Evolutionary conservation across 2,329 filamentous ascomycete species (phyloP).

Genomic region (Xylariales sp.): DNA sequence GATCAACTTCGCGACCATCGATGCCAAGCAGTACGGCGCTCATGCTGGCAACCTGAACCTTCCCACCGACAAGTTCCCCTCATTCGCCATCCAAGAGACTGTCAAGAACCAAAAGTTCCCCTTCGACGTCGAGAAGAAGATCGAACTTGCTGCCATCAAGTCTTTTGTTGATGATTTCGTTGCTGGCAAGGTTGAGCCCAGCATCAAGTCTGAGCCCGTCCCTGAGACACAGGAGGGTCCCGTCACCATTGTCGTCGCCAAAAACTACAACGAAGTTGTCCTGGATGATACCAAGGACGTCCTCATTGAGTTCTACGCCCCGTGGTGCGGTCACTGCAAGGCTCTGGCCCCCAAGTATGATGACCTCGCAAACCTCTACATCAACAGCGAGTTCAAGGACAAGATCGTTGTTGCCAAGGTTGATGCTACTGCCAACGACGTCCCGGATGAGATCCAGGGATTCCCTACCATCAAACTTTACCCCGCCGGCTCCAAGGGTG

Average conservation of each 20-base stretch:
- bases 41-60: constrained; percentile 97
- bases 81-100: constrained; percentile 95
- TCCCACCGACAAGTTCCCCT: constrained; percentile 88
- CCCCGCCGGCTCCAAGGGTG: constrained; percentile 82
- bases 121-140: constrained; percentile 76
- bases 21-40: constrained; percentile 88
- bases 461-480: constrained; percentile 99
- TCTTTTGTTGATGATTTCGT: constrained; percentile 83
- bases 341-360: constrained; percentile 95
- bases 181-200: constrained; percentile 84
- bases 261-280: constrained; percentile 89
- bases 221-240: constrained; percentile 89
- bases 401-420: constrained; percentile 95
- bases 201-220: constrained; percentile 97
- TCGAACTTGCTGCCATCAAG: constrained; percentile 66
- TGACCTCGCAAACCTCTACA: constrained; percentile 75
- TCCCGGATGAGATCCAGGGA: constrained; percentile 92
- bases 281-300: constrained; percentile 95
- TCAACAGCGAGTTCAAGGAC: constrained; percentile 72
- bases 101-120: constrained; percentile 97
- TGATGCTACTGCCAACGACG: constrained; percentile 92
- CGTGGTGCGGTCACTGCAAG: constrained; percentile 99
- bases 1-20: constrained; percentile 97
- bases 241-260: constrained; percentile 84
- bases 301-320: constrained; percentile 95